Evolutionary conservation across 495 filamentous ascomycete species (phyloP).

Genomic region (Aspergillus heteromorphus): DNA sequence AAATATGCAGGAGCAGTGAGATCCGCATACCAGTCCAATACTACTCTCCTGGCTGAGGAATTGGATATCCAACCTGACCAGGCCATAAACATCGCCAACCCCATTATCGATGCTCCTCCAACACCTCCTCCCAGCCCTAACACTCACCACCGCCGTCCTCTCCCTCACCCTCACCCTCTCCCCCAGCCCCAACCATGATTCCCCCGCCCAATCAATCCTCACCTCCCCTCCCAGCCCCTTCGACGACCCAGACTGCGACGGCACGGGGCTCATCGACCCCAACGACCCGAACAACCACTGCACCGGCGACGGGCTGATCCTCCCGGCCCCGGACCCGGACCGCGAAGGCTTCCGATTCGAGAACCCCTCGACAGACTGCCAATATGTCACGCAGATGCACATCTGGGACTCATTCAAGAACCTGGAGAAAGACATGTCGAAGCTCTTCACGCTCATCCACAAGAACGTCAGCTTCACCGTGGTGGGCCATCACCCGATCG

Average conservation of each 20-base stretch:
- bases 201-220: not conserved
- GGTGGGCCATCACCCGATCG: conserved; percentile 32
- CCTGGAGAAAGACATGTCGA: conserved; percentile 33
- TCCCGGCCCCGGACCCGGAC: conserved; percentile 13
- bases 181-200: not conserved
- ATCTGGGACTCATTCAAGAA: conserved; percentile 36
- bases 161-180: not conserved
- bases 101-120: not conserved
- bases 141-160: not conserved
- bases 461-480: conserved; percentile 33
- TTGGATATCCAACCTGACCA: not conserved
- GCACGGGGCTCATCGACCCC: conserved; percentile 9
- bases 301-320: conserved; percentile 11
- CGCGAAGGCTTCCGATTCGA: conserved; percentile 32
- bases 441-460: conserved; percentile 31
- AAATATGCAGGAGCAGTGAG: too few species aligned
- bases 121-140: not conserved
- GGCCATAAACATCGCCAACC: not conserved
- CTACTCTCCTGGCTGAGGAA: not conserved
- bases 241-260: conserved; percentile 11
- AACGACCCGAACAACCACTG: conserved; percentile 2
- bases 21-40: not conserved
- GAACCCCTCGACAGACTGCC: conserved; percentile 30
- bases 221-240: not conserved
- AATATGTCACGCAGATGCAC: conserved; percentile 30